These are phyloP conservation scores for Fusarium sp. DNA, from an alignment of 2,329 filamentous ascomycete genomes.

Conservation along the genomic window DNA sequence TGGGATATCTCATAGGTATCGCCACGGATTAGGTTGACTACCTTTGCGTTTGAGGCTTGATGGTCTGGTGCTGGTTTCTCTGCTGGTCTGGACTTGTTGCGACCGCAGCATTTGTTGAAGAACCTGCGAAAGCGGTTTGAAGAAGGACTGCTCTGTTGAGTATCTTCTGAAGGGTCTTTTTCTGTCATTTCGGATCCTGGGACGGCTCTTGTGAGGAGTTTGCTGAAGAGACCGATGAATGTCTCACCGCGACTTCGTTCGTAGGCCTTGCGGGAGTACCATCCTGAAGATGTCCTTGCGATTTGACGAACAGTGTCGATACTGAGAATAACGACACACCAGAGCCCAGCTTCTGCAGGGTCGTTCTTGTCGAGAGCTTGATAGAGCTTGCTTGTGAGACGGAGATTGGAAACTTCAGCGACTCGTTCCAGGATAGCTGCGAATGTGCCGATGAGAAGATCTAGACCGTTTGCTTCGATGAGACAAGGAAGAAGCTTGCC, in stretches of 20 bases:
- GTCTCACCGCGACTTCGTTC: conserved; percentile 82
- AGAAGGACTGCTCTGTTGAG: background rate
- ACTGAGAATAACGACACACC: conserved; percentile 49
- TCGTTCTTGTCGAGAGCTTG: conserved; percentile 45
- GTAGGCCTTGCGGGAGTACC: conserved; percentile 86
- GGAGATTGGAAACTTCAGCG: conserved; percentile 51
- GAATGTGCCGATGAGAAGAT: conserved; percentile 73
- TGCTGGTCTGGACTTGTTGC: conserved; percentile 12
- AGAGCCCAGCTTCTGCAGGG: conserved; percentile 46
- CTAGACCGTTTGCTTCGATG: conserved; percentile 79
- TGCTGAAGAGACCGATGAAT: conserved; percentile 51
- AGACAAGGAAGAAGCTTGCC: conserved; percentile 78
- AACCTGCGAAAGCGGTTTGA: conserved; percentile 1
- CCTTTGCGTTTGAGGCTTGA: conserved; percentile 86
- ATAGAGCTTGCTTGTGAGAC: conserved; percentile 50
- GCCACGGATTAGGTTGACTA: conserved; percentile 84
- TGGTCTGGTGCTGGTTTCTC: conserved; percentile 44
- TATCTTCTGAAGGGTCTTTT: conserved; percentile 39
- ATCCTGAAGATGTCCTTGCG: conserved; percentile 59
- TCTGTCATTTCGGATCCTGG: conserved; percentile 52
- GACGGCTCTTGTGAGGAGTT: conserved; percentile 51
- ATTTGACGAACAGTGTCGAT: conserved; percentile 48
- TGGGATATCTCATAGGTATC: conserved; percentile 86
- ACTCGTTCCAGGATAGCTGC: conserved; percentile 66
- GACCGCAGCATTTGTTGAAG: conserved; percentile 31